A percentile compares a stretch with the other conserved stretches of the same genome.
Evolutionary conservation across 106 monocot species (phyloP).

Genomic region (Alisma plantagoaquatica): DNA sequence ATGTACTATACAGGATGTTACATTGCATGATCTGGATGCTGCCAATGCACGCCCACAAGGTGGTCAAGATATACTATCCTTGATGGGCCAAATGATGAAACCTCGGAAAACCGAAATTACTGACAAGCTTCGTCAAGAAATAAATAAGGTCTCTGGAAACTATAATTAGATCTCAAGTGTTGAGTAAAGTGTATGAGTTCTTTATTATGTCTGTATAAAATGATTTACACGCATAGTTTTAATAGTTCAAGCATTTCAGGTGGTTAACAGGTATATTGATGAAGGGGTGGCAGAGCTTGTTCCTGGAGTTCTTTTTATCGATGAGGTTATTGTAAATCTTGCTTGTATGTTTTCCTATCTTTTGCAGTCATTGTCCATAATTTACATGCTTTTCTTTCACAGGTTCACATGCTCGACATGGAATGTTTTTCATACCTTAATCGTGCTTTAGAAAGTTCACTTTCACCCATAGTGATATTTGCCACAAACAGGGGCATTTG

Average conservation of each 20-base stretch:
- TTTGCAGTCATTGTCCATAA: background rate
- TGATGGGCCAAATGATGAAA: conserved; percentile 99
- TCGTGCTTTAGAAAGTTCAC: conserved; percentile 91
- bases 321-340: conserved; percentile 47
- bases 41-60: conserved; percentile 99
- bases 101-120: conserved; percentile 97
- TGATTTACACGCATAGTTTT: too few species aligned
- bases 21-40: conserved; percentile 96
- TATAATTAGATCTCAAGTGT: background rate
- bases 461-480: conserved; percentile 94
- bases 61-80: conserved; percentile 97
- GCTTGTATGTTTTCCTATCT: background rate
- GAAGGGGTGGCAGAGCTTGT: conserved; percentile 98
- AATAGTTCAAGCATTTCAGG: conserved; percentile 48
- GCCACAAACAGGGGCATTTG: conserved; percentile 99
- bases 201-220: background rate
- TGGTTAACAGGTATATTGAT: conserved; percentile 94
- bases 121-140: conserved; percentile 93
- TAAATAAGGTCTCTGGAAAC: conserved; percentile 64
- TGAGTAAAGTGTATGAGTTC: background rate
- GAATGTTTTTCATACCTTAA: conserved; percentile 98
- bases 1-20: conserved; percentile 58
- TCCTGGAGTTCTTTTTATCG: conserved; percentile 95
- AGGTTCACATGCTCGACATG: conserved; percentile 99
- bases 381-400: too few species aligned